Evolutionary conservation across 2,329 filamentous ascomycete species (phyloP).

Genomic region (Paecilomyces sp.): DNA sequence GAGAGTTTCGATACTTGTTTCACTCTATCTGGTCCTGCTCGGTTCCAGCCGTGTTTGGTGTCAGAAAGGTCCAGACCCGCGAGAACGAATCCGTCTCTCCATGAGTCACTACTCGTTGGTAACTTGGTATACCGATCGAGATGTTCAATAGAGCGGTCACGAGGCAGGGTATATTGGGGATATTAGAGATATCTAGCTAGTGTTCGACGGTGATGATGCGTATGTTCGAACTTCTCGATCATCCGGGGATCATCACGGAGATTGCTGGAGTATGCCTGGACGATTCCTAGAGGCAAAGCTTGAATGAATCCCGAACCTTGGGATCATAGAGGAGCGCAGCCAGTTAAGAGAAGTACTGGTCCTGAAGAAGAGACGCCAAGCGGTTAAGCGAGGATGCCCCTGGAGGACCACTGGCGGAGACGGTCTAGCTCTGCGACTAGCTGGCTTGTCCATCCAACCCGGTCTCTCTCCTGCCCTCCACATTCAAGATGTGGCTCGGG

Average conservation of each 20-base stretch:
- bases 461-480: neutral
- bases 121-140: neutral
- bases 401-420: too few relatives aligned
- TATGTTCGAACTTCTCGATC: neutral
- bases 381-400: neutral
- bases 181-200: neutral
- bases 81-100: neutral
- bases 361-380: neutral
- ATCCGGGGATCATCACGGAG: neutral
- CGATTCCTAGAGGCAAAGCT: neutral
- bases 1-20: neutral
- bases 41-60: neutral
- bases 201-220: neutral
- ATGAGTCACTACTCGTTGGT: neutral
- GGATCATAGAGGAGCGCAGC: neutral
- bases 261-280: neutral
- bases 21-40: neutral
- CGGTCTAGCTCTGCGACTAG: neutral
- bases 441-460: neutral
- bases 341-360: neutral
- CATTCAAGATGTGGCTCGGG: neutral
- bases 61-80: neutral
- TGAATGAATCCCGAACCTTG: neutral
- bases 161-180: neutral
- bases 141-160: neutral